Evolutionary conservation across 2,329 filamentous ascomycete genomes (phyloP).

Genomic region (Rhynchosporium graminicola): DNA sequence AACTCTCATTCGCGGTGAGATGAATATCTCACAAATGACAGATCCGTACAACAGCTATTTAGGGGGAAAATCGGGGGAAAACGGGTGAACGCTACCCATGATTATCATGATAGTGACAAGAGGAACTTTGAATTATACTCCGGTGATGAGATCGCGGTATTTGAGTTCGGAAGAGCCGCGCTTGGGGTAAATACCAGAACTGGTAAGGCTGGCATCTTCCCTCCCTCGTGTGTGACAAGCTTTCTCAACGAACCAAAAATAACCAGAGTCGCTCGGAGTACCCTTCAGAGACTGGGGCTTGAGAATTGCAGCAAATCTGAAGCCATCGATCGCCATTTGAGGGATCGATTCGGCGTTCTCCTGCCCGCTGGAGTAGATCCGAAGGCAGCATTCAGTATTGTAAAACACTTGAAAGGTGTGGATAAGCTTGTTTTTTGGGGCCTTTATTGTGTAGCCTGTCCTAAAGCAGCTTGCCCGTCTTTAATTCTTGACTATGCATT

Average conservation of each 20-base stretch:
- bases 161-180: background rate
- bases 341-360: background rate
- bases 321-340: background rate
- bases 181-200: slow-evolving; percentile 5
- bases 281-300: background rate
- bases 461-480: background rate
- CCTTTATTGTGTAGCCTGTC: slow-evolving; percentile 5
- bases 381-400: background rate
- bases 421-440: slow-evolving; percentile 4
- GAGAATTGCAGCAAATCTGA: background rate
- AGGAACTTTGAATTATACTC: background rate
- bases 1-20: background rate
- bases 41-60: background rate
- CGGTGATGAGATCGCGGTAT: slow-evolving; percentile 5
- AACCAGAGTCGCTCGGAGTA: background rate
- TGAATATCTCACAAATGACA: background rate
- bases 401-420: background rate
- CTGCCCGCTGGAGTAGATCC: background rate
- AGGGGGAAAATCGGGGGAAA: background rate
- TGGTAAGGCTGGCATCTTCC: slow-evolving; percentile 2
- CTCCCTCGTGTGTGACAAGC: slow-evolving; percentile 2
- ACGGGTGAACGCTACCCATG: slow-evolving; percentile 4
- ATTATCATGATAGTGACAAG: slow-evolving; percentile 1
- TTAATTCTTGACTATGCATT: background rate
- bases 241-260: background rate